Evolutionary conservation across 371 early-diverging fungal species (phyloP), one percentile per base, ranked within the genome.

Genomic region (Parasitella parasitica): DNA sequence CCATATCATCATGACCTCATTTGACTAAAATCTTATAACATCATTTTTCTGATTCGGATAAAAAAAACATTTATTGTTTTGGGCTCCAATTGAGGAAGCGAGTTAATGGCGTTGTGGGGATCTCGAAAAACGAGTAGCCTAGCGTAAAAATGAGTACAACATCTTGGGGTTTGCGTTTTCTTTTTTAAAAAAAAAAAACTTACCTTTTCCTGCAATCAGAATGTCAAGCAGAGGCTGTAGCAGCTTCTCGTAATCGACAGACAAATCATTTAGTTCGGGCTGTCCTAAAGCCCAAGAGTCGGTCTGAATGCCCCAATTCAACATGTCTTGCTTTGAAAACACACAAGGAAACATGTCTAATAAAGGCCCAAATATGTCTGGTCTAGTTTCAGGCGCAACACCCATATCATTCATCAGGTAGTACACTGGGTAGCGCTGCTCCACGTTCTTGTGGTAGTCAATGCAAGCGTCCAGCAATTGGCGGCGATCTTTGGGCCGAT

Each of bases 111-210:
- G 78, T 73, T 32, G 73, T 71, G 16, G 78, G 78, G 38, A 75
- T 70, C 54, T 78, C 78, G 54, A 78, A 78, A 53, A 78, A 78
- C 9, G 78, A 78, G 53, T 78, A 78, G 11, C 70, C 76, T 78
- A 67, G n/a, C 22, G 48, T 50, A 43, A n/a, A 24, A 32, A 36
- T 20, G 39, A 2, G 6, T 57, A 48, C 13, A 56, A 15, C 7
- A 50, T 27, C 32, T 4, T 35, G 8, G 11, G 15, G 6, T 36
- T 36, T 36, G 6, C 8, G 6, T 18, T 22, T 9, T 4, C 16
- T 35, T 32, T 24, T 20, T 7, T 27, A n/a, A n/a, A n/a, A n/a
- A n/a, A n/a, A n/a, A n/a, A n/a, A n/a, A n/a, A n/a, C n/a, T 67
- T 75, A 78, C 78, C 75, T 71, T 72, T 69, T 39, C 70, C 63